Percentiles rank a stretch among this genome's conserved stretches.
These are phyloP conservation scores for Ceratocystis smalleyi DNA, from an alignment of 2,329 filamentous ascomycete species.

Conservation along the genomic window DNA sequence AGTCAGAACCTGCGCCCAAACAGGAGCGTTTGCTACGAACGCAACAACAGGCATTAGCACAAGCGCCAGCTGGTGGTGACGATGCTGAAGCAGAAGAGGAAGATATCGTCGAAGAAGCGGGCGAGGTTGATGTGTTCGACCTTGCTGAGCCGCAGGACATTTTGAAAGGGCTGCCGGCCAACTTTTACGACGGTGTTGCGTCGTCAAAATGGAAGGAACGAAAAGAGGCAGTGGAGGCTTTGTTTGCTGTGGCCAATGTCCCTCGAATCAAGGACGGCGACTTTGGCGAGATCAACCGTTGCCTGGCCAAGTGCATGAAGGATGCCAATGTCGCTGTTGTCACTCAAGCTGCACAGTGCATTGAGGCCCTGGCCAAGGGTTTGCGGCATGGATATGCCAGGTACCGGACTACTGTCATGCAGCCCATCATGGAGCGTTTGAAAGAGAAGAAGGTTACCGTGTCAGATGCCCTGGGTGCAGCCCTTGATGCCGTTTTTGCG, in stretches of 20 bases:
- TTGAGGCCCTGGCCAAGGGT: constrained; percentile 77
- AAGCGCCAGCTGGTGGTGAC: constrained; percentile 46
- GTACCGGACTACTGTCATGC: constrained; percentile 66
- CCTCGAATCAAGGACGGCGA: constrained; percentile 83
- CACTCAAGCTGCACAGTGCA: constrained; percentile 80
- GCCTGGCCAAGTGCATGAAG: constrained; percentile 92
- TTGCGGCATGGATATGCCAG: constrained; percentile 63
- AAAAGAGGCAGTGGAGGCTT: constrained; percentile 79
- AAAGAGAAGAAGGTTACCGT: constrained; percentile 95
- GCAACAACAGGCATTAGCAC: constrained; percentile 69
- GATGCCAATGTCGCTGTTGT: constrained; percentile 95
- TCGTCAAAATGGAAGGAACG: constrained; percentile 98
- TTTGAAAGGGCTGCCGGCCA: constrained; percentile 60
- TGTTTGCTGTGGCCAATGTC: constrained; percentile 62
- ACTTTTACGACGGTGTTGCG: constrained; percentile 67
- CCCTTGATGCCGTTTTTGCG: constrained; percentile 54
- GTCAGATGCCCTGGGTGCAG: constrained; percentile 71
- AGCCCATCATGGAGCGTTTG: constrained; percentile 81
- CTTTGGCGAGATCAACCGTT: constrained; percentile 69
- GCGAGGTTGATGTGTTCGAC: constrained; percentile 66
- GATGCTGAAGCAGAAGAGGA: constrained; percentile 37
- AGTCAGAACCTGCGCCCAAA: constrained; percentile 71
- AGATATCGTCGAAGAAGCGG: constrained; percentile 41
- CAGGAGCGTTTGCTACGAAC: constrained; percentile 78
- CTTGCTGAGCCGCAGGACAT: constrained; percentile 80